Base-by-base conservation (phyloP, 768 basidiomycete species). In the Trametes coccinea region DNA sequence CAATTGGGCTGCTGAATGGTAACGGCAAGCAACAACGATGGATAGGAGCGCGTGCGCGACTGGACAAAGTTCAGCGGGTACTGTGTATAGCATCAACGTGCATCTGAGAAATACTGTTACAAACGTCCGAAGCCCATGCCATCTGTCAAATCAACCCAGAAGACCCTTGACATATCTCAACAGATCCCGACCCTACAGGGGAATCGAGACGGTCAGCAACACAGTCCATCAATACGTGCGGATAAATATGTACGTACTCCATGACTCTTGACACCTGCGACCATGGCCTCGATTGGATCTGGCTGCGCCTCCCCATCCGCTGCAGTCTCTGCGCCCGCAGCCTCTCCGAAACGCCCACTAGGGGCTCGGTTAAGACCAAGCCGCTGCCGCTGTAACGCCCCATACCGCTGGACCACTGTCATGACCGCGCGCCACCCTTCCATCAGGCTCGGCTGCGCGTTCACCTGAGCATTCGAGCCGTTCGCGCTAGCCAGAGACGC, bases 381-480 rank as follows among this genome's bases (percentile, higher is more conserved):
- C 49, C 83, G 83, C 64, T 78, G 78, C 62, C 84, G 80, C 67
- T 86, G 82, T 8, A 82, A 81, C 71, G 86, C 76, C 5, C 87
- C 87, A 67, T 89, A 83, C 27, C 91, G 82, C 53, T 86, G 72
- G 16, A 91, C 77, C 27, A 89, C 81, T 6, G 82, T 81, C 60
- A 92, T 72, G n/a, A 90, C 85, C 10, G 91, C 91, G 39, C 87
- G 79, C 92, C 92, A 93, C 14, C 92, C 92, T 69, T 93, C 92
- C 29, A 88, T 58, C 3, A 77, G 74, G 6, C 64, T 67, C n/a
- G 66, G 51, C 30, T 66, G 66, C 2, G 62, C 70, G 29, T 73
- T 77, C 51, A 74, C 56, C 34, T 77, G 73, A 22, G 74, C 69
- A 39, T 71, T 39, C 1, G 79, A 76, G 14, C 71, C 66, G 41